A percentile compares a stretch with the other conserved stretches of the same genome.
Evolutionary conservation across 331 rosid genomes (phyloP).

Genomic region (Rosa hybrid): DNA sequence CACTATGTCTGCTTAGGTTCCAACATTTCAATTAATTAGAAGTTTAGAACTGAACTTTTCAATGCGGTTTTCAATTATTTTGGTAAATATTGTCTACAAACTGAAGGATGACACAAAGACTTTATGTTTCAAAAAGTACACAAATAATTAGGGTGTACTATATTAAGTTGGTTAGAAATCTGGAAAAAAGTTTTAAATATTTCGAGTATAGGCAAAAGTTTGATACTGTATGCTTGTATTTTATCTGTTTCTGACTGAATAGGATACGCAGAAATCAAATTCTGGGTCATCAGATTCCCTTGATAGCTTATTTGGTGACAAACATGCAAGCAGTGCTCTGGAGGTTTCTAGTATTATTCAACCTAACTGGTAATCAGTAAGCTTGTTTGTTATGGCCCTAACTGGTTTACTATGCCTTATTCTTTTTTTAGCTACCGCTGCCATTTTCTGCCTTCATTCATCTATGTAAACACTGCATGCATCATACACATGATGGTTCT

Average conservation of each 20-base stretch:
- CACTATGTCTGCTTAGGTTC: too few species aligned
- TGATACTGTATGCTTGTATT: not conserved
- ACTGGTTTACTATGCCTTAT: constrained; percentile 4
- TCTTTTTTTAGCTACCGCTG: constrained; percentile 50
- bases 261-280: constrained; percentile 57
- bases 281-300: constrained; percentile 78
- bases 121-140: not conserved
- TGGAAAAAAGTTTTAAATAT: not conserved
- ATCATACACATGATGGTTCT: constrained; percentile 23
- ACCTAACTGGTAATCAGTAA: constrained; percentile 2
- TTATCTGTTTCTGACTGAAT: constrained; percentile 33
- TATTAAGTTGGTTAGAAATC: not conserved
- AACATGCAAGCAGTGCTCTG: constrained; percentile 40
- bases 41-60: too few species aligned
- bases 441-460: constrained; percentile 69
- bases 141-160: not conserved
- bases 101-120: too few species aligned
- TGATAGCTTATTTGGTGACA: constrained; percentile 78
- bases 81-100: too few species aligned
- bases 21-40: too few species aligned
- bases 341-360: constrained; percentile 41
- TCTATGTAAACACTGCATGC: constrained; percentile 55
- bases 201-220: not conserved
- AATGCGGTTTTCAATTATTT: too few species aligned
- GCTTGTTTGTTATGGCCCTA: not conserved